These are phyloP conservation scores for Asterophora parasitica DNA, from an alignment of 768 basidiomycete species.

Conservation along the genomic window DNA sequence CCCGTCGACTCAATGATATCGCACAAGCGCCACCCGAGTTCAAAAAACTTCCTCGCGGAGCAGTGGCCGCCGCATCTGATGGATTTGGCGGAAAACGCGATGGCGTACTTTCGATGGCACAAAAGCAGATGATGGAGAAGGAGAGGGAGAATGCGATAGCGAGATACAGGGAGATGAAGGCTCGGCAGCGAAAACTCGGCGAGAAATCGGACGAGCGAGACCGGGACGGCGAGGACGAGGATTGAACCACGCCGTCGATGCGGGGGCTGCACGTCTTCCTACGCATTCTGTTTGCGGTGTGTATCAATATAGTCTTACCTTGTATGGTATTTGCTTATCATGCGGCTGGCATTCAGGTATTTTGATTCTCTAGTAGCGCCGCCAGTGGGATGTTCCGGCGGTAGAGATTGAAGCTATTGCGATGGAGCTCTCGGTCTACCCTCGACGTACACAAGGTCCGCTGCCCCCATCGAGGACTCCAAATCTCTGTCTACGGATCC, in stretches of 20 bases:
- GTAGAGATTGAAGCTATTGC: not conserved
- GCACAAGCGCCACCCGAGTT: conserved; percentile 25
- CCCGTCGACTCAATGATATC: conserved; percentile 38
- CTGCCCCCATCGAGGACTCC: too few species aligned
- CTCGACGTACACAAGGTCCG: too few species aligned
- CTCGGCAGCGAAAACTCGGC: conserved; percentile 28
- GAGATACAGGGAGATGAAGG: conserved; percentile 68
- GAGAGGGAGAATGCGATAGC: conserved; percentile 68
- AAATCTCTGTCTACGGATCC: too few species aligned
- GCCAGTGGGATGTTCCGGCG: too few species aligned
- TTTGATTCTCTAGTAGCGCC: too few species aligned
- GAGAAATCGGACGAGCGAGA: conserved; percentile 14
- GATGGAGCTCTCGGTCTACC: too few species aligned
- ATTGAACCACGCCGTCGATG: not conserved
- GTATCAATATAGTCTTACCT: too few species aligned
- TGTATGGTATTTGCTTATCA: too few species aligned
- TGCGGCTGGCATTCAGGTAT: too few species aligned
- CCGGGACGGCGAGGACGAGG: conserved; percentile 7
- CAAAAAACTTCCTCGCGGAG: conserved; percentile 19
- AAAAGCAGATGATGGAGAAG: conserved; percentile 70
- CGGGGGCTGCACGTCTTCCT: not conserved
- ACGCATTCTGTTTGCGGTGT: not conserved
- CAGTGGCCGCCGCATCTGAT: conserved; percentile 19
- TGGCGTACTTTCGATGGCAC: conserved; percentile 65
- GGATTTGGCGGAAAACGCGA: conserved; percentile 28